phyloP scores from a whole-genome alignment of 352 stramenopile genomes.

The Pelagophyceae sp. region DNA sequence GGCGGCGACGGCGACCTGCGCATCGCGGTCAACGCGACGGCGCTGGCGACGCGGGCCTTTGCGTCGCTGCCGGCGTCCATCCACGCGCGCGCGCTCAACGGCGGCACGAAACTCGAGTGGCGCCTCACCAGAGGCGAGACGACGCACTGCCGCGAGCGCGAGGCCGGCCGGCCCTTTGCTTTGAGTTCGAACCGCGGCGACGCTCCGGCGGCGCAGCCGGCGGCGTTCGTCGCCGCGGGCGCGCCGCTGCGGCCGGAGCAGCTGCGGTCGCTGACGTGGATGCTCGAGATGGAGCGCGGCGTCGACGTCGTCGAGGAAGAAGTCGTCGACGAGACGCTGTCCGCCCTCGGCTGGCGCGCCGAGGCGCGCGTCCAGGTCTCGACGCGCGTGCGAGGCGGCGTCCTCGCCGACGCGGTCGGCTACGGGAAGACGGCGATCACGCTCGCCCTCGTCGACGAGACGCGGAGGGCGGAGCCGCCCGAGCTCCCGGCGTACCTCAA shows the following conservation, averaged over 20 bases:
- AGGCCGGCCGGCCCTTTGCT: not conserved
- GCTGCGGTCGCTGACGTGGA: constrained; percentile 35
- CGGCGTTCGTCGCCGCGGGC: constrained; percentile 27
- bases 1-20: constrained; percentile 14
- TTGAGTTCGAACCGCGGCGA: constrained; percentile 34
- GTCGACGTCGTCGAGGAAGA: constrained; percentile 37
- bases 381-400: constrained; percentile 31
- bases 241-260: constrained; percentile 32
- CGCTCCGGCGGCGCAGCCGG: constrained; percentile 27
- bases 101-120: constrained; percentile 24
- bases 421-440: constrained; percentile 43
- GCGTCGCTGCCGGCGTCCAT: constrained; percentile 19
- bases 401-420: constrained; percentile 40
- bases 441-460: constrained; percentile 33
- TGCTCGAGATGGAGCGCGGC: constrained; percentile 32
- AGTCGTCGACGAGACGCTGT: constrained; percentile 30
- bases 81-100: not conserved
- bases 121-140: constrained; percentile 16
- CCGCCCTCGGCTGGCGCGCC: constrained; percentile 31
- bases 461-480: not conserved
- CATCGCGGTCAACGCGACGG: constrained; percentile 32
- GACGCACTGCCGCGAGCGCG: not conserved
- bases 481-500: not conserved
- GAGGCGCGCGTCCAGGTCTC: constrained; percentile 32
- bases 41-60: constrained; percentile 25